Conservation (phyloP, 108 stramenopile genomes). For the Cyclotella cryptica region DNA sequence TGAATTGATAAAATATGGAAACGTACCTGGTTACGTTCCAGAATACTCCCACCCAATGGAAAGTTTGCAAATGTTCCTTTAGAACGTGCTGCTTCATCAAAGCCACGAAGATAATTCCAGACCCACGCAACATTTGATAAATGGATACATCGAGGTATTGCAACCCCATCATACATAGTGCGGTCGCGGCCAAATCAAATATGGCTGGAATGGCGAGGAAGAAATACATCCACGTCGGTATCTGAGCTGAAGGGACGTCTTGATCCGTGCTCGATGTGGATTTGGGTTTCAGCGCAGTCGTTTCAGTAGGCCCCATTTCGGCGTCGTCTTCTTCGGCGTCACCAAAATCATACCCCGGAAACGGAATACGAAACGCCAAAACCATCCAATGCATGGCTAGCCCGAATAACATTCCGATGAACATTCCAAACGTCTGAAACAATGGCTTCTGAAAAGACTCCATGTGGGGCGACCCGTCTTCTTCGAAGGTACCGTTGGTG, state of each 20-base stretch:
- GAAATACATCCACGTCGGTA: conserved; percentile 87
- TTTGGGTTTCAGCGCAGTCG: not conserved
- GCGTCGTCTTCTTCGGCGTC: conserved; percentile 15
- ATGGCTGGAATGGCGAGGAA: conserved; percentile 84
- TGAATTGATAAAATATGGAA: too few relatives aligned
- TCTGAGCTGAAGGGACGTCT: conserved; percentile 9
- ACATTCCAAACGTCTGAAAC: conserved; percentile 92
- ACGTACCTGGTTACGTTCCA: conserved; percentile 87
- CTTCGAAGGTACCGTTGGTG: conserved; percentile 51
- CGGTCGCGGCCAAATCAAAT: conserved; percentile 88
- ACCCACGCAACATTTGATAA: conserved; percentile 90
- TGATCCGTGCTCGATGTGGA: not conserved
- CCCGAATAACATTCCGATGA: conserved; percentile 89
- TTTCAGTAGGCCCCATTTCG: conserved; percentile 4
- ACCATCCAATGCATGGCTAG: conserved; percentile 84
- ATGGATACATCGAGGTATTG: conserved; percentile 85
- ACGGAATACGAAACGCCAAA: conserved; percentile 72
- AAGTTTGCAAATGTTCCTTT: conserved; percentile 67
- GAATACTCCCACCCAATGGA: conserved; percentile 90
- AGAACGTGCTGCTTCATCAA: conserved; percentile 90
- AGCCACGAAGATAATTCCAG: conserved; percentile 92
- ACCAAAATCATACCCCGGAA: conserved; percentile 80
- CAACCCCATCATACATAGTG: conserved; percentile 93
- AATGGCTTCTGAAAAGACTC: conserved; percentile 80
- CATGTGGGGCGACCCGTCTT: conserved; percentile 48